A percentile compares a stretch with the other conserved stretches of the same genome.
Evolutionary conservation across 106 monocot genomes (phyloP).

Genomic region (Dendrobium nobile): DNA sequence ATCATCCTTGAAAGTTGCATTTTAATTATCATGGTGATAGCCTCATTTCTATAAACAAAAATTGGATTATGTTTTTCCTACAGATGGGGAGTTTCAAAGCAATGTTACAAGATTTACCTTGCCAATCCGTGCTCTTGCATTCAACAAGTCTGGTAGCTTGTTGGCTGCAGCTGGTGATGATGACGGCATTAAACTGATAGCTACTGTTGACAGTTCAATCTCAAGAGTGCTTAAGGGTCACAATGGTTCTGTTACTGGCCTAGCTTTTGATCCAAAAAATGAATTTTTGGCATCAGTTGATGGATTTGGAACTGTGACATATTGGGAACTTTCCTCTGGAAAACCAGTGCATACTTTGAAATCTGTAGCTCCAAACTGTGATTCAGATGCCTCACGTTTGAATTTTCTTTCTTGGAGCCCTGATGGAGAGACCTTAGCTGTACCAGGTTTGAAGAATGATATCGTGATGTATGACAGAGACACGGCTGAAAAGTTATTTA

Average conservation of each 20-base stretch:
- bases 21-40: neutral
- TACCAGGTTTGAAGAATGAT: slow-evolving; percentile 90
- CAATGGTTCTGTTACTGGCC: slow-evolving; percentile 65
- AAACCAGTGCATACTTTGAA: slow-evolving; percentile 57
- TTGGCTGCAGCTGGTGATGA: slow-evolving; percentile 97
- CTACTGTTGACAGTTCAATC: slow-evolving; percentile 81
- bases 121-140: slow-evolving; percentile 80
- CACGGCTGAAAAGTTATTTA: slow-evolving; percentile 76
- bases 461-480: slow-evolving; percentile 94
- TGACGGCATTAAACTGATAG: slow-evolving; percentile 94
- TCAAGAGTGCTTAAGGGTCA: slow-evolving; percentile 91
- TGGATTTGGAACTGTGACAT: slow-evolving; percentile 68
- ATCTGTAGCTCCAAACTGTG: slow-evolving; percentile 58
- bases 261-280: slow-evolving; percentile 85
- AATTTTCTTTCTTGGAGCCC: slow-evolving; percentile 86
- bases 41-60: neutral
- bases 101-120: slow-evolving; percentile 90
- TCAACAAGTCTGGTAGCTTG: slow-evolving; percentile 81
- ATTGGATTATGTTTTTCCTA: neutral
- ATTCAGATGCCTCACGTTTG: slow-evolving; percentile 39
- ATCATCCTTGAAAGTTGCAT: neutral
- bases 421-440: slow-evolving; percentile 85
- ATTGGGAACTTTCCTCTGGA: slow-evolving; percentile 87
- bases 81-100: slow-evolving; percentile 90
- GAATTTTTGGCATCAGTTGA: slow-evolving; percentile 88